phyloP scores from a whole-genome alignment of 1,284 basidiomycete species.

The Puccinia coronata region DNA sequence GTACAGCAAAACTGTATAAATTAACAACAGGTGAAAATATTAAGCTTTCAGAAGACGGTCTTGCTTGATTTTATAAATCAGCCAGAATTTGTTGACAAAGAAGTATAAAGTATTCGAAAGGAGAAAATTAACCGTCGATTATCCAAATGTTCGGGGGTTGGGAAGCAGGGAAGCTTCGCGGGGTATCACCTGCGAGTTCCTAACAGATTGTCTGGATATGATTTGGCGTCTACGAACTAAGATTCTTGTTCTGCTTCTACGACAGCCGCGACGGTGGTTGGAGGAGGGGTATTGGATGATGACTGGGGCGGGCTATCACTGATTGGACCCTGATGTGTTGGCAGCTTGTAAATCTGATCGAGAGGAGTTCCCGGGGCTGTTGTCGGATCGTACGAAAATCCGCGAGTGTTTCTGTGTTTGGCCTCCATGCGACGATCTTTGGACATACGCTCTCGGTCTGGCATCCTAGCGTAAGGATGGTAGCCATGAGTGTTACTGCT shows the following conservation, averaged over 20 bases:
- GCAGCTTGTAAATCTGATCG: slow-evolving; percentile 15
- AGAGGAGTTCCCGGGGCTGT: slow-evolving; percentile 38
- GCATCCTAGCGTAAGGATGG: slow-evolving; percentile 38
- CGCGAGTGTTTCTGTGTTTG: not conserved
- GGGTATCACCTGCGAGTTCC: not conserved
- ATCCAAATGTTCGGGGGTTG: not conserved
- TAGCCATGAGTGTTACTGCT: slow-evolving; percentile 33
- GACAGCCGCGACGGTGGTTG: not conserved
- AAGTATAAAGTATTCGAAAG: not conserved
- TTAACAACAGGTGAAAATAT: not conserved
- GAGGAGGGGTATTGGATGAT: slow-evolving; percentile 5
- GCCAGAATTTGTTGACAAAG: too few relatives aligned
- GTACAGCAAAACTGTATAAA: not conserved
- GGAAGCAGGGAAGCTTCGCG: not conserved
- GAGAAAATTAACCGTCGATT: not conserved
- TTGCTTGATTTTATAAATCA: not conserved
- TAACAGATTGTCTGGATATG: not conserved
- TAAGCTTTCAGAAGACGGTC: not conserved
- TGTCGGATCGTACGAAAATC: slow-evolving; percentile 26
- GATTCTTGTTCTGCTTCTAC: not conserved
- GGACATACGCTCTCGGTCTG: slow-evolving; percentile 4
- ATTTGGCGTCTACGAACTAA: not conserved
- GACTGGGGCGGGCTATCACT: slow-evolving; percentile 18
- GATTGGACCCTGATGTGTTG: slow-evolving; percentile 1
- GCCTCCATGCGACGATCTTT: slow-evolving; percentile 36